Base-by-base conservation (phyloP, 768 basidiomycete species). In the Lentinula lateritia region DNA sequence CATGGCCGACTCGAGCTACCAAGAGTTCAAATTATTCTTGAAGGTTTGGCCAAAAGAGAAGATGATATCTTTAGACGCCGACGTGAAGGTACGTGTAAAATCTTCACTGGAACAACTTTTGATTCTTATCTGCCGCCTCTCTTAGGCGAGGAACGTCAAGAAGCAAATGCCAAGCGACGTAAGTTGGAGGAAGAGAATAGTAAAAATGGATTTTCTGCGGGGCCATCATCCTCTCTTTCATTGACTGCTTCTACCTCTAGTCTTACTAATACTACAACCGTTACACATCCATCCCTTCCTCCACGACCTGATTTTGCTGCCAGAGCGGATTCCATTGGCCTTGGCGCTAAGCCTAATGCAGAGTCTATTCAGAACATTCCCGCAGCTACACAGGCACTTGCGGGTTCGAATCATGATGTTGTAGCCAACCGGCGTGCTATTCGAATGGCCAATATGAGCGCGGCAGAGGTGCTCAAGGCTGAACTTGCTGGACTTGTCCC, bases 401-500 rank as follows among this genome's bases (percentile, higher is more conserved):
- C 85, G 45, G 92, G 92, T 20, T 90, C 89, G n/a, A 96, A 95
- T 72, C 84, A 84, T 60, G 92, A 95, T 72, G 86, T 96, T 62
- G 93, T 95, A 34, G 88, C 89, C 53, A 96, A 96, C 73, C 86
- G 93, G 45, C 84, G 86, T 64, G 92, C 91, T 28, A 93, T 97
- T 65, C 86, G 95, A 63, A 88, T 96, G 84, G 96, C 96, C 34
- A 98, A 98, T 71, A 85, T 98, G 86, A 93, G 87, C 77, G 96
- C 96, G 50, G 95, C 95, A 60, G 93, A 98, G 72, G 84, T 89
- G 72, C 80, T 98, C 68, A 95, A 93, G 75, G 94, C 93, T 56
- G 93, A 98, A 74, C 74, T 98, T 65, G 83, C 87, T 65, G 70
- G 12, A 28, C 71, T 79, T 63, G 71, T 78, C 61, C 79, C 78